Conservation (phyloP, 495 filamentous ascomycete genomes). For the Acidiella bohemica region DNA sequence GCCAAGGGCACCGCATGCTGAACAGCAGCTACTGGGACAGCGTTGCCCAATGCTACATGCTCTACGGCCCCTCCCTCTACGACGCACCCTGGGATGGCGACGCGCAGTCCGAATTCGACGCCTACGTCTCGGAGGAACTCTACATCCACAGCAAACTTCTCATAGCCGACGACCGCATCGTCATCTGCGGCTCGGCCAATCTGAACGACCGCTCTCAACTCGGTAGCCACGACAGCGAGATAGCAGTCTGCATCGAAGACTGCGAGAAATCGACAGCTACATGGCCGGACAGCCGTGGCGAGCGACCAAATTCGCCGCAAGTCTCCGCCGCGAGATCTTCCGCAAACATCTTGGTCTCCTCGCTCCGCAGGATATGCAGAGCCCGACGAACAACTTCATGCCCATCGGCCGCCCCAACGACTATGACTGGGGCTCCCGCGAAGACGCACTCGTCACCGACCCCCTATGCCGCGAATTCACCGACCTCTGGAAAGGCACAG, state of each 20-base stretch:
- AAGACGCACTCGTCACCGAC: conserved; percentile 64
- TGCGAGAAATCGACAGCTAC: conserved; percentile 46
- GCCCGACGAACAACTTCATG: conserved; percentile 56
- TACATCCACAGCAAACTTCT: conserved; percentile 91
- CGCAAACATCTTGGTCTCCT: conserved; percentile 85
- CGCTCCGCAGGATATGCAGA: conserved; percentile 51
- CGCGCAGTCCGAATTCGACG: conserved; percentile 60
- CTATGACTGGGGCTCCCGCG: conserved; percentile 68
- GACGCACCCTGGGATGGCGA: conserved; percentile 65
- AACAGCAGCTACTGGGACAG: conserved; percentile 52
- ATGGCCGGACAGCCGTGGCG: conserved; percentile 62
- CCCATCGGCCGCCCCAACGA: conserved; percentile 56
- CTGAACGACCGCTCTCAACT: conserved; percentile 90
- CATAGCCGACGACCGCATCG: conserved; percentile 80
- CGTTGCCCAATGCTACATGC: conserved; percentile 76
- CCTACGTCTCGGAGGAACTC: conserved; percentile 84
- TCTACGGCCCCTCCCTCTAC: conserved; percentile 59
- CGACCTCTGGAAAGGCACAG: conserved; percentile 58
- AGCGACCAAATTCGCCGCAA: conserved; percentile 68
- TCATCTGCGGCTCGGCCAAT: conserved; percentile 87
- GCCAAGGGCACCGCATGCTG: conserved; percentile 22
- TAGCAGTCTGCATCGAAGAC: conserved; percentile 73
- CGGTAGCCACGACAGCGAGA: conserved; percentile 70
- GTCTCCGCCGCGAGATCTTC: conserved; percentile 72
- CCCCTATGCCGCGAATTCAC: conserved; percentile 55